Evolutionary conservation across 2,329 filamentous ascomycete genomes (phyloP).

Genomic region (Ophiostoma sp.): DNA sequence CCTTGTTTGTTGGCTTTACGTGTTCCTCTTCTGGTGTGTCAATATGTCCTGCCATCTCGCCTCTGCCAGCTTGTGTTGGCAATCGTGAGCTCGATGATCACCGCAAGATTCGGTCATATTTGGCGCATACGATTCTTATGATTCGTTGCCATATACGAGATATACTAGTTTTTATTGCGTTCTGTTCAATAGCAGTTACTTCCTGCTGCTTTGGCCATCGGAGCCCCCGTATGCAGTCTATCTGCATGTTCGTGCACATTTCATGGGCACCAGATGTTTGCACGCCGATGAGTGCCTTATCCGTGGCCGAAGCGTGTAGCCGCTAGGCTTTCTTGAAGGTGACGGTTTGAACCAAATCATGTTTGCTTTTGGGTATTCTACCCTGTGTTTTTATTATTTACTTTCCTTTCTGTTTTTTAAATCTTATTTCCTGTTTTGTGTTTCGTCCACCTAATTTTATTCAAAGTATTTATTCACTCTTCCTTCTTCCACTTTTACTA

Average conservation of each 20-base stretch:
- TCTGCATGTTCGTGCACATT: not conserved
- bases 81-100: not conserved
- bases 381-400: not conserved
- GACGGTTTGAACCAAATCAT: not conserved
- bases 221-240: not conserved
- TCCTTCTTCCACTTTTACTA: not conserved
- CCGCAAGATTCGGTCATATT: not conserved
- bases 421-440: not conserved
- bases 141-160: not conserved
- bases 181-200: not conserved
- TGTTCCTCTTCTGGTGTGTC: not conserved
- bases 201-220: not conserved
- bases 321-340: not conserved
- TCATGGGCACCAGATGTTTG: not conserved
- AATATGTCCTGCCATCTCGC: not conserved
- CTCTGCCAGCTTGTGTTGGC: not conserved
- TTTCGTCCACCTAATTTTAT: not conserved
- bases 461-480: not conserved
- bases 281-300: not conserved
- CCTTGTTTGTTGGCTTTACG: not conserved
- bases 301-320: slow-evolving; percentile 3
- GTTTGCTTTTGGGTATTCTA: not conserved
- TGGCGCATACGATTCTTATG: not conserved
- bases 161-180: not conserved
- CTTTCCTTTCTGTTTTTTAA: not conserved